phyloP scores from a whole-genome alignment of 2,329 filamentous ascomycete genomes.

The Ambrosiella beaveri region DNA sequence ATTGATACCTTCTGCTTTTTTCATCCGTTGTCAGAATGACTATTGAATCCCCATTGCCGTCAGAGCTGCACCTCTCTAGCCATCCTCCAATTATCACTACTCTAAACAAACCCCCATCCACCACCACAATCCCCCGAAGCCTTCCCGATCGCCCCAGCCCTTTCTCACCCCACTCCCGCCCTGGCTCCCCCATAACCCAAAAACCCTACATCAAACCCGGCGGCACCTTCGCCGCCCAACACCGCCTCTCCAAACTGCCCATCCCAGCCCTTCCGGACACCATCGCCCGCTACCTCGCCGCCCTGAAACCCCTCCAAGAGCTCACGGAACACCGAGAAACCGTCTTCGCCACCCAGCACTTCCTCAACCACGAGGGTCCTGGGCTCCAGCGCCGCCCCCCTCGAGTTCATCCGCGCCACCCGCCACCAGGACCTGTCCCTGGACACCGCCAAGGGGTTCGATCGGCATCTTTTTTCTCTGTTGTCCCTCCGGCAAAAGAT shows the following conservation, averaged over 20 bases:
- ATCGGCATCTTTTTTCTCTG: constrained; percentile 82
- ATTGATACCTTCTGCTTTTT: no score
- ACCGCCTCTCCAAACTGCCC: constrained; percentile 75
- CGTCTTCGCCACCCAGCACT: constrained; percentile 62
- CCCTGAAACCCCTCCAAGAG: constrained; percentile 65
- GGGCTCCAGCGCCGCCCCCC: constrained; percentile 66
- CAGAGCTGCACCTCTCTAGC: constrained; percentile 30
- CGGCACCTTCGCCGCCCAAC: constrained; percentile 78
- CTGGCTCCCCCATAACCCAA: not conserved
- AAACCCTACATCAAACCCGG: constrained; percentile 36
- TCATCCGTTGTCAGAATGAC: not conserved
- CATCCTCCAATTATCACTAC: constrained; percentile 59
- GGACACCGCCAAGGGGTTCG: constrained; percentile 76
- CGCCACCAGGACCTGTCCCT: constrained; percentile 83
- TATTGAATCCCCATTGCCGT: constrained; percentile 20
- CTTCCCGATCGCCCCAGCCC: no score
- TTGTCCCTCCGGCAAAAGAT: constrained; percentile 90
- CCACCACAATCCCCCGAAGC: constrained; percentile 14
- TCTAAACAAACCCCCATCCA: constrained; percentile 29
- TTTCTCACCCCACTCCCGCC: constrained; percentile 1
- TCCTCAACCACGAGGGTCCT: constrained; percentile 63
- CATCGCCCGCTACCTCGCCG: constrained; percentile 61
- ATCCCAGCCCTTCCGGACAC: constrained; percentile 75
- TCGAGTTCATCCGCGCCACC: constrained; percentile 85
- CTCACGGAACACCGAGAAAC: constrained; percentile 71